Evolutionary conservation across 2,329 filamentous ascomycete genomes (phyloP), one percentile per base, ranked within the genome.

Genomic region (Colletotrichum endophyticum): DNA sequence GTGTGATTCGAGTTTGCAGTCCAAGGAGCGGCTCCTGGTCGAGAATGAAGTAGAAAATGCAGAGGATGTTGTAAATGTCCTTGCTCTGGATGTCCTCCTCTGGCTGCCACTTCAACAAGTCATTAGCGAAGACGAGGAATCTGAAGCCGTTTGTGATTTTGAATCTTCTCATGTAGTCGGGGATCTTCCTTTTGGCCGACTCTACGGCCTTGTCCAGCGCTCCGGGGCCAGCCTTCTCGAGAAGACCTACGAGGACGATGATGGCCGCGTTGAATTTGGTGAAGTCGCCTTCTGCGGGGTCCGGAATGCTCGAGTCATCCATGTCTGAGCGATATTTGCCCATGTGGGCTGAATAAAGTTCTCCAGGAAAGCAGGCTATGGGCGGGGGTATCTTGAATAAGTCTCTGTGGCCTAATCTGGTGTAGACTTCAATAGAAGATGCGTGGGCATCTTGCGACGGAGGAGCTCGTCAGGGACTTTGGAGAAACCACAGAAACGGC

Each of bases 1-100:
- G 85, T 1, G 78, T 53, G 68, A 86, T 83, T 74, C 79, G 57
- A 59, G 56, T 70, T 49, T 53, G 66, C 27, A 61, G 8, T 11
- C 28, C 72, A 4, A 75, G 72, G 28, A 87, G 76, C 2, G 84
- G 78, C 1, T 79, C 39, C 75, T 86, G 85, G 44, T 82, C 78
- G n/a, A 87, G 77, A 34, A 87, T 78, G 74, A 84, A 87, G 79
- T 87, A 86, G 79, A 87, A 86, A 22, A 85, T 78, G 72, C 83
- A 84, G 16, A 87, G 75, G 32, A 83, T 82, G 25, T 69, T 82
- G 78, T 85, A 85, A 63, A 87, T 80, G 19, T 85, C 81, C 36
- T 81, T 81, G 30, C 84, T 85, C 66, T 82, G 77, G 44, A 77
- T 78, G 59, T 80, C 81, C 78, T 87, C 85, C 1, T 78, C 78